Evolutionary conservation across 805 yeast genomes (phyloP), one percentile per base, ranked within the genome.

Genomic region (Spathaspora arborariae): DNA sequence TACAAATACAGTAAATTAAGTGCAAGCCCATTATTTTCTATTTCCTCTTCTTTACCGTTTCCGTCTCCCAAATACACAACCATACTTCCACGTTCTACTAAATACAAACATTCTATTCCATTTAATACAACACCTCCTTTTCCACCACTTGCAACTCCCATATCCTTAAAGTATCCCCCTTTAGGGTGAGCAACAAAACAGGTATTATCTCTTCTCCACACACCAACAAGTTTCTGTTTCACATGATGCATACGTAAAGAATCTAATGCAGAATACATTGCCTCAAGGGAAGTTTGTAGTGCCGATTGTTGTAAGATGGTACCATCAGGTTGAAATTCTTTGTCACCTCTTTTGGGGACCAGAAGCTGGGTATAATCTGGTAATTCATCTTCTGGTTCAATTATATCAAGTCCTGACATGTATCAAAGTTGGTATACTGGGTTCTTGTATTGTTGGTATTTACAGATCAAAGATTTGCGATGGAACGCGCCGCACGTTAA

Each of bases 301-400:
- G 68, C 62, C 3, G 59, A 49, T 4, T 56, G 60, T 59, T 87
- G 94, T 5, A 69, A 58, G 5, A 57, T 54, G 0, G 90, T 82
- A 0, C 88, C 89, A 59, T 85, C 92, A 0, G 95, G 96, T 49
- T 82, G 96, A 53, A 81, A 86, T 53, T 88, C 96, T 60, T 91
- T 91, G 47, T 82, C 90, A 2, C 96, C 96, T 50, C 92, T 68
- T 53, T 81, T 85, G 2, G 91, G 91, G 1, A 83, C 50, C 20
- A 13, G 46, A 47, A 35, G 44, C 45, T 5, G 59, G 45, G 26
- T 49, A 45, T 26, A 72, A 50, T 70, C 74, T 40, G 59, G 70
- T 11, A 62, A 56, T 18, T 63, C 71, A 42, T 67, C 65, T n/a
- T 55, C 61, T 9, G 47, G 41, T 39, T 51, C 57, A 10, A 30